Percentiles rank a stretch among this genome's conserved stretches.
Conservation (phyloP, 2,329 filamentous ascomycete species). For the Cordyceps farinosa region DNA sequence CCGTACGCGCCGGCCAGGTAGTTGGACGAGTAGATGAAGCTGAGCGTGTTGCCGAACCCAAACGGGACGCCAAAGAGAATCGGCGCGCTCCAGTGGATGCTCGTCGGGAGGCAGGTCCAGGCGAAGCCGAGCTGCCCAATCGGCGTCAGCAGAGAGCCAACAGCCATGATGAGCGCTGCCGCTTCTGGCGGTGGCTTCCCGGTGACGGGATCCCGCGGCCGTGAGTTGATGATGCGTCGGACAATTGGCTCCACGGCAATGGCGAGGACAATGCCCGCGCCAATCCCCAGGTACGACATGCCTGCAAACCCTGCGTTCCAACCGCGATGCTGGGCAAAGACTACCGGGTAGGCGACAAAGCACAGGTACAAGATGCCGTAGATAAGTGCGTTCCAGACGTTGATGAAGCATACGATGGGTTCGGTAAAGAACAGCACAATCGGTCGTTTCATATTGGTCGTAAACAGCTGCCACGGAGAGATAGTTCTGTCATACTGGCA, state of each 20-base stretch:
- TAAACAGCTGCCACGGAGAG: conserved; percentile 63
- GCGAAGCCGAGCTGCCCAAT: conserved; percentile 81
- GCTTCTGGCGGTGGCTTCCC: conserved; percentile 74
- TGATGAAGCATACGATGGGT: conserved; percentile 73
- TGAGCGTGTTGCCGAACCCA: conserved; percentile 69
- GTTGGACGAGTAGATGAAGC: conserved; percentile 80
- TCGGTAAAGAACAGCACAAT: conserved; percentile 75
- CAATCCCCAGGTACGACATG: conserved; percentile 71
- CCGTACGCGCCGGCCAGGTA: conserved; percentile 77
- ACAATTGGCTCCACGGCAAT: conserved; percentile 67
- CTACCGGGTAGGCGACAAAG: conserved; percentile 85
- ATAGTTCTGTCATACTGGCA: conserved; percentile 72
- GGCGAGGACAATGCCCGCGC: conserved; percentile 58
- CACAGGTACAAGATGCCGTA: conserved; percentile 87
- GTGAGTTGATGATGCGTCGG: conserved; percentile 71
- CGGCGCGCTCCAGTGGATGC: conserved; percentile 78
- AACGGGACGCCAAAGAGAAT: conserved; percentile 78
- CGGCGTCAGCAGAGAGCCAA: conserved; percentile 70
- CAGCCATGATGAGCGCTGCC: conserved; percentile 73
- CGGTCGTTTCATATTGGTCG: conserved; percentile 71
- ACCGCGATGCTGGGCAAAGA: conserved; percentile 70
- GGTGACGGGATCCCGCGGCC: conserved; percentile 70
- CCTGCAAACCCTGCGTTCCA: conserved; percentile 73
- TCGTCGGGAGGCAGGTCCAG: conserved; percentile 76
- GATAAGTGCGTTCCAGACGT: conserved; percentile 58